Evolutionary conservation across 2,329 filamentous ascomycete species (phyloP).

Genomic region (Cercospora zeina): DNA sequence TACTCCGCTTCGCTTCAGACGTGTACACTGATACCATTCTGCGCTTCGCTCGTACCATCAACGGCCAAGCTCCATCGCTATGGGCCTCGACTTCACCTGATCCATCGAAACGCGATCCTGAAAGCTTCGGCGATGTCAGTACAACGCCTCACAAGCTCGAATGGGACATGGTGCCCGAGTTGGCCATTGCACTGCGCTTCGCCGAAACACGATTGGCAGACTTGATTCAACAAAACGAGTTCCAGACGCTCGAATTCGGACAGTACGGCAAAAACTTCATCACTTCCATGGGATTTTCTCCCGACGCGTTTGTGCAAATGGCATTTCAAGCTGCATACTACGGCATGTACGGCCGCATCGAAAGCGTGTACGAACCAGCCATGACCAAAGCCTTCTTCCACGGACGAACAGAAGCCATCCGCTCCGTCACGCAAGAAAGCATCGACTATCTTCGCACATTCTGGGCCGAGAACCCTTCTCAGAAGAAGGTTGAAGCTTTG

Average conservation of each 20-base stretch:
- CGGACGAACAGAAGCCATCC: conserved; percentile 89
- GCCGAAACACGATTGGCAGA: conserved; percentile 93
- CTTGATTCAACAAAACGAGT: conserved; percentile 94
- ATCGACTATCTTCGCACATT: conserved; percentile 90
- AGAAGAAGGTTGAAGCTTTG: conserved; percentile 82
- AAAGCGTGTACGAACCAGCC: conserved; percentile 95
- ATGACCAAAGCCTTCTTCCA: conserved; percentile 97
- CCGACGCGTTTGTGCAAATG: conserved; percentile 98
- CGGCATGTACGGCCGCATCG: conserved; percentile 87
- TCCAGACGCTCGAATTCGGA: conserved; percentile 83
- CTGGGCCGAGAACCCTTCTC: conserved; percentile 84
- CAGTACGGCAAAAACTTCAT: conserved; percentile 97
- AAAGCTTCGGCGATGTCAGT: conserved; percentile 88
- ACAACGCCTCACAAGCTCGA: conserved; percentile 94
- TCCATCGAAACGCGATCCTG: conserved; percentile 85
- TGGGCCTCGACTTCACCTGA: conserved; percentile 92
- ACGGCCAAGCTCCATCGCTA: conserved; percentile 84
- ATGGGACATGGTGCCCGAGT: conserved; percentile 94
- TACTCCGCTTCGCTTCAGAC: conserved; percentile 92
- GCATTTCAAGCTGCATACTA: conserved; percentile 98
- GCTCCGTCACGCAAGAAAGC: conserved; percentile 78
- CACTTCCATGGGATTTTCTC: conserved; percentile 93
- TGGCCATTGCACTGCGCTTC: conserved; percentile 87
- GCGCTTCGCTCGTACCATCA: conserved; percentile 91
- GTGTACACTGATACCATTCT: conserved; percentile 97